Base-by-base conservation (phyloP, 2,329 filamentous ascomycete genomes). In the Talaromyces piceae region DNA sequence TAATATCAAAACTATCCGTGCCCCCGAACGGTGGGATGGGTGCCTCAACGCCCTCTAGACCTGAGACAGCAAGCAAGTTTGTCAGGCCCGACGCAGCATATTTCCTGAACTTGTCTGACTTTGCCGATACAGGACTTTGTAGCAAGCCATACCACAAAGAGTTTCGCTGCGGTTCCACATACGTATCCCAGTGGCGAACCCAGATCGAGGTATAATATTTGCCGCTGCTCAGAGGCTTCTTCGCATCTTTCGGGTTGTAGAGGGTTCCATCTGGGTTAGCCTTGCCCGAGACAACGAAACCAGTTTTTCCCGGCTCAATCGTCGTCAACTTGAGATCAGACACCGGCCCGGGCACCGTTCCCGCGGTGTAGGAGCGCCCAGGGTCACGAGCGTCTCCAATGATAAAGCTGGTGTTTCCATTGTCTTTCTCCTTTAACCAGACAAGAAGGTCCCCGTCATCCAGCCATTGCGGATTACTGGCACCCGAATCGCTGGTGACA, bases 111-210 rank as follows among this genome's bases (percentile, higher is more conserved):
- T 64, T 63, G 26, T 67, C 60, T 16, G 64, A 67, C 7, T 63
- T 63, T 3, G 70, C 65, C 9, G 67, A 61, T 12, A 70, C 63
- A 16, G 66, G 61, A 51, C 65, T 69, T 55, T 71, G 65, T 13
- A 79, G 63, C 31, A 75, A 60, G 22, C 72, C 76, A 58, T 72
- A 74, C 61, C 70, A 79, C 41, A 79, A 72, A 0, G 75, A 61
- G 55, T 75, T 76, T 49, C 67, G 71, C 59, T 78, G 68, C n/a
- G 72, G 70, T 20, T 70, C 69, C 12, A 76, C 61, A 56, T 74
- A 79, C 5, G 69, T 62, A 56, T 79, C 77, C 77, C 77, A 79
- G 56, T 78, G 76, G 30, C 77, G 67, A 11, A 79, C 76, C 58
- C 74, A 78, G 16, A 77, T 65, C 7, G 69, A 73, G 18, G 74